phyloP scores from a whole-genome alignment of 2,329 filamentous ascomycete genomes.

The Eutypella sp. region DNA sequence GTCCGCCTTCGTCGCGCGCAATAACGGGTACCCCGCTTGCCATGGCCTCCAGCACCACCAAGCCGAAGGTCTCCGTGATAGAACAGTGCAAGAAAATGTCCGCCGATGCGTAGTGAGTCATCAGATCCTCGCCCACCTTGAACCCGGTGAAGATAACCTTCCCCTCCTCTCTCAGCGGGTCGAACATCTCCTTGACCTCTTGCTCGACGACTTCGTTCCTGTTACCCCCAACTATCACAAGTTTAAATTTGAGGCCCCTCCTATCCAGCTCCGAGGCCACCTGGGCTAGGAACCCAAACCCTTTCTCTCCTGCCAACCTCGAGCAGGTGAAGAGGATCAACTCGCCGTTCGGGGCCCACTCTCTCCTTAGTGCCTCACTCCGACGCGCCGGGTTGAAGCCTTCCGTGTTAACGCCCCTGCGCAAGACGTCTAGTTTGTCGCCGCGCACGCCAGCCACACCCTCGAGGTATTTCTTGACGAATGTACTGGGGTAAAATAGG shows the following conservation, averaged over 20 bases:
- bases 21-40: constrained; percentile 65
- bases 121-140: constrained; percentile 53
- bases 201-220: constrained; percentile 57
- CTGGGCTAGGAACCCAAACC: constrained; percentile 61
- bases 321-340: constrained; percentile 63
- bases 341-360: constrained; percentile 57
- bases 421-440: constrained; percentile 55
- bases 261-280: constrained; percentile 50
- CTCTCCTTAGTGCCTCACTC: constrained; percentile 44
- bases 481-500: constrained; percentile 64
- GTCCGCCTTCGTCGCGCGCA: constrained; percentile 64
- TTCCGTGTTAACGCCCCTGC: constrained; percentile 60
- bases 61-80: constrained; percentile 66
- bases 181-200: constrained; percentile 57
- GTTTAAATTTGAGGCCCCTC: constrained; percentile 53
- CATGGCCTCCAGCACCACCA: constrained; percentile 68
- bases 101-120: constrained; percentile 61
- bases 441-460: constrained; percentile 46
- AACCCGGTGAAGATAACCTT: constrained; percentile 64
- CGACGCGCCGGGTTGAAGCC: constrained; percentile 53
- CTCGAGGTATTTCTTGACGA: constrained; percentile 57
- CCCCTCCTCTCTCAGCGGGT: constrained; percentile 38
- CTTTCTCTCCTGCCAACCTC: constrained; percentile 65
- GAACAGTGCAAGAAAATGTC: constrained; percentile 70
- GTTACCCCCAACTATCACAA: constrained; percentile 65